Evolutionary conservation across 2,329 filamentous ascomycete species (phyloP).

Genomic region (Sphaerulina vaccinii): DNA sequence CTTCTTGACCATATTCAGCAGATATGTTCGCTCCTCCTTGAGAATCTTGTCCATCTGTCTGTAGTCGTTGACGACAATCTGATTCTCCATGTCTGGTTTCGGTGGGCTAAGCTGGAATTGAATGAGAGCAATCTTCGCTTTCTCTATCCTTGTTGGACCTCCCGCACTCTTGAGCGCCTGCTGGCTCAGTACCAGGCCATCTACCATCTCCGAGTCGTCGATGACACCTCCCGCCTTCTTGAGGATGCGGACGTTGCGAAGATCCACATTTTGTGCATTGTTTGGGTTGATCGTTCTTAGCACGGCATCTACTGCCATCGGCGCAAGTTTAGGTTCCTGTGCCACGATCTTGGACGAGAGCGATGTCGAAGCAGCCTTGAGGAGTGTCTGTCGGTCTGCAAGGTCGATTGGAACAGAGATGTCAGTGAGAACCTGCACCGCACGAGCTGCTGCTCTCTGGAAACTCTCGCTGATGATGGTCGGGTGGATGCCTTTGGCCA

Average conservation of each 20-base stretch:
- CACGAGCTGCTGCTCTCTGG: constrained; percentile 85
- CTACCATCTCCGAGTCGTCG: constrained; percentile 95
- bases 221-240: constrained; percentile 98
- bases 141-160: constrained; percentile 90
- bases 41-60: constrained; percentile 99
- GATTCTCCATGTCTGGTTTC: constrained; percentile 99
- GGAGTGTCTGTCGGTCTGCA: constrained; percentile 80
- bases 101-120: constrained; percentile 98
- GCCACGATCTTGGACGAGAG: constrained; percentile 98
- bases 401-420: constrained; percentile 95
- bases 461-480: constrained; percentile 97
- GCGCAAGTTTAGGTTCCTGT: constrained; percentile 93
- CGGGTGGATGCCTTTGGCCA: constrained; percentile 91
- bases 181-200: constrained; percentile 89
- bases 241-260: constrained; percentile 93
- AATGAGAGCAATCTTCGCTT: constrained; percentile 93
- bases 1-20: constrained; percentile 99
- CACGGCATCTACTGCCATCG: constrained; percentile 96
- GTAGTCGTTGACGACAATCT: constrained; percentile 98
- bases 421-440: constrained; percentile 84
- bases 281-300: constrained; percentile 94
- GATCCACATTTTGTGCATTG: constrained; percentile 92
- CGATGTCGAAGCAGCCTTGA: constrained; percentile 95
- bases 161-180: constrained; percentile 90
- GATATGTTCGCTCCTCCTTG: constrained; percentile 96